Conservation (phyloP, 78 protist species). For the Bigelowiella natans region DNA sequence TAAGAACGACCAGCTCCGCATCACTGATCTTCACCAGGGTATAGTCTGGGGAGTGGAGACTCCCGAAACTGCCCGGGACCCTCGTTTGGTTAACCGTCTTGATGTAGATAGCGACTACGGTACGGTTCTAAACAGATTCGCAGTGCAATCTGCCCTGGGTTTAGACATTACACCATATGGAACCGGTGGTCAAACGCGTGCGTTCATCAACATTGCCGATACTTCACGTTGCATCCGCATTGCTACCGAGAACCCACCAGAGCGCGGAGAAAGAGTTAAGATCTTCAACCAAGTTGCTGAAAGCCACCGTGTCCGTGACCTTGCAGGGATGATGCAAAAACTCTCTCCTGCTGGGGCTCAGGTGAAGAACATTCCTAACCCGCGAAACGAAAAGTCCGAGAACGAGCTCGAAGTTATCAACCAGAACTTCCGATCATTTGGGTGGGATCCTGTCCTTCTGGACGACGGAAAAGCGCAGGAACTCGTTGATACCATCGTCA, state of each 20-base stretch:
- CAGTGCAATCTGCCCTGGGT: slow-evolving; percentile 26
- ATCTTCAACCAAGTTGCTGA: slow-evolving; percentile 38
- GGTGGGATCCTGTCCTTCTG: not conserved
- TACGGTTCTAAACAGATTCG: slow-evolving; percentile 41
- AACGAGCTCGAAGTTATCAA: slow-evolving; percentile 28
- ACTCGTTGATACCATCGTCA: not conserved
- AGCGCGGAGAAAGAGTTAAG: slow-evolving; percentile 15
- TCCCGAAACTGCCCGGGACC: slow-evolving; percentile 10
- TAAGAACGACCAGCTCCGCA: slow-evolving; percentile 32
- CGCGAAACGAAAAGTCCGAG: slow-evolving; percentile 24
- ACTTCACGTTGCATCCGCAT: slow-evolving; percentile 9
- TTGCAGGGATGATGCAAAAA: not conserved
- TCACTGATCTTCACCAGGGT: slow-evolving; percentile 42
- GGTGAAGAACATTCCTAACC: slow-evolving; percentile 7
- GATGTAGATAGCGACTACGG: slow-evolving; percentile 40
- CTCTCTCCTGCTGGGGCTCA: slow-evolving; percentile 1
- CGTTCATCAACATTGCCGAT: slow-evolving; percentile 27
- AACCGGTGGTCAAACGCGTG: slow-evolving; percentile 45
- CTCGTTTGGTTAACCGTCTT: slow-evolving; percentile 25
- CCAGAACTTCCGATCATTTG: not conserved
- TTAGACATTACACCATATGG: slow-evolving; percentile 33
- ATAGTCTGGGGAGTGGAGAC: not conserved
- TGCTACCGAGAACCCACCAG: slow-evolving; percentile 23
- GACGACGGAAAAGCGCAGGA: not conserved
- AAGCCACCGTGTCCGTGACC: slow-evolving; percentile 28